Conservation (phyloP, 441 rosid species). For the Gossypium aridum region DNA sequence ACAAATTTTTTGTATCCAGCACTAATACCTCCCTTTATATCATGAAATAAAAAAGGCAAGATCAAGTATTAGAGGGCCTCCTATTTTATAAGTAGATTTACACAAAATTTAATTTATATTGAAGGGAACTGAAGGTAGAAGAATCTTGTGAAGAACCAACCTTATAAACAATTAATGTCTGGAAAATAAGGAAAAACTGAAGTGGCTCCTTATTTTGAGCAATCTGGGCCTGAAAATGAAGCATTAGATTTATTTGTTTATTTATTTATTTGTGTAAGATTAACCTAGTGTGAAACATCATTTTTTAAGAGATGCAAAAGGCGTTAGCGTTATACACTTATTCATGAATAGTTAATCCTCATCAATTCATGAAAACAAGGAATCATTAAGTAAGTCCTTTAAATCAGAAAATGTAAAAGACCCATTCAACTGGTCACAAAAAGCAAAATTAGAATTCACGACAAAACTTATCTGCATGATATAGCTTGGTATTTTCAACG, state of each 20-base stretch:
- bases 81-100: not conserved
- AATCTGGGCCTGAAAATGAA: conserved; percentile 61
- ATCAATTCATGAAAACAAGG: not conserved
- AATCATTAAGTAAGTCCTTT: not conserved
- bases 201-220: conserved; percentile 65
- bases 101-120: not conserved
- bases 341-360: not conserved
- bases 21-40: conserved; percentile 68
- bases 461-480: no score
- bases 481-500: conserved; percentile 1
- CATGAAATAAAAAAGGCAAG: conserved; percentile 1
- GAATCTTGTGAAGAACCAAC: conserved; percentile 30
- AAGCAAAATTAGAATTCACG: no score
- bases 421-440: no score
- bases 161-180: conserved; percentile 60
- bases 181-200: conserved; percentile 64
- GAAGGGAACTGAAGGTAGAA: conserved; percentile 1
- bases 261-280: not conserved
- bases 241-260: conserved; percentile 1
- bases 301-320: conserved; percentile 11
- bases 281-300: not conserved
- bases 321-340: not conserved
- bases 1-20: conserved; percentile 48
- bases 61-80: conserved; percentile 9
- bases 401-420: not conserved